Evolutionary conservation across 176 grass and related monocot species (phyloP), one percentile per base, ranked within the genome.

Genomic region (Zoysia japonica): DNA sequence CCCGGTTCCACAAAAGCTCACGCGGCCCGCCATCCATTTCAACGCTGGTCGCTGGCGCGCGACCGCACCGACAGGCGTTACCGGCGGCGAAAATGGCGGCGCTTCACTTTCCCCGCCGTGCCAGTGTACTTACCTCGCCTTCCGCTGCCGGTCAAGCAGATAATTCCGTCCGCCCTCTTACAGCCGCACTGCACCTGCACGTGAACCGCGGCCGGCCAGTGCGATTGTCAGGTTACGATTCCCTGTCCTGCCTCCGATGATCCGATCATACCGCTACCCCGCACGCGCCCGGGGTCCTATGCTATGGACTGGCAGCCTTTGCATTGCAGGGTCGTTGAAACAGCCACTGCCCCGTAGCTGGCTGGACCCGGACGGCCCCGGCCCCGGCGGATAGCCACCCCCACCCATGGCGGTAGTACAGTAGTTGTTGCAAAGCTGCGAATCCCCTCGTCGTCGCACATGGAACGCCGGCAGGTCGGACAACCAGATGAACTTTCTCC

Each of bases 371-470:
- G 51, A 54, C 51, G 2, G 6, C 49, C 51, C 3, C 15, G 47
- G 9, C 9, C 8, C 57, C n/a, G 19, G 20, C n/a, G 35, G 57
- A 10, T 10, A 57, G 54, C 17, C 17, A 19, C 12, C 17, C 17
- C 19, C 17, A 19, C 12, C 17, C 17, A 7, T 3, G 19, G 57
- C 19, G 35, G 54, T 5, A 55, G 17, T 45, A 45, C 44, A 45
- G 44, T 45, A 45, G 51, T 68, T 42, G 43, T 76, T 83, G 62
- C 62, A 83, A 76, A 76, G 64, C 44, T 68, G 15, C 45, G 3
- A 10, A 9, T 57, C 72, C 75, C 41, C 5, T 63, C 61, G 8
- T 40, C 47, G 2, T 39, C 52, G 48, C 49, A 66, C 48, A 41
- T n/a, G 2, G 11, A 14, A 2, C 12, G 55, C 16, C 46, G 14